Evolutionary conservation across 495 filamentous ascomycete species (phyloP).

Genomic region (Xylaria curta): DNA sequence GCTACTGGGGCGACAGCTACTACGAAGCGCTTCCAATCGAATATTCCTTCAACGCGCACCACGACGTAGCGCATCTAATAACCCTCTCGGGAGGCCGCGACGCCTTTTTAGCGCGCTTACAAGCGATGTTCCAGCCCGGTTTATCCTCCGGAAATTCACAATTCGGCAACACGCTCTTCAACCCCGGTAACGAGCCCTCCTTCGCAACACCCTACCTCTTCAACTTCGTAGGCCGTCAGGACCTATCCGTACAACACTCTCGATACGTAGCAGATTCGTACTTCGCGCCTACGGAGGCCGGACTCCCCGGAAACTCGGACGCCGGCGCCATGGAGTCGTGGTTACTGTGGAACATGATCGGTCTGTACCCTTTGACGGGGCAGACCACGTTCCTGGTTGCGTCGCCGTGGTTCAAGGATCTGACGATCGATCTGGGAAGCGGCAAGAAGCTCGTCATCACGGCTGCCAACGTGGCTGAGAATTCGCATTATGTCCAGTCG

Average conservation of each 20-base stretch:
- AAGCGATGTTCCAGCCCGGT: slow-evolving; percentile 64
- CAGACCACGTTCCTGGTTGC: slow-evolving; percentile 70
- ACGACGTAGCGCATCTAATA: slow-evolving; percentile 69
- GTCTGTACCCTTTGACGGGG: slow-evolving; percentile 69
- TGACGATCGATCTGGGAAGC: slow-evolving; percentile 62
- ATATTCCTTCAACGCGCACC: slow-evolving; percentile 72
- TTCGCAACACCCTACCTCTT: slow-evolving; percentile 76
- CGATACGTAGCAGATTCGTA: slow-evolving; percentile 61
- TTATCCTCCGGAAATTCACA: slow-evolving; percentile 55
- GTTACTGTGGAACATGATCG: slow-evolving; percentile 74
- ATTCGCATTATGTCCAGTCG: slow-evolving; percentile 62
- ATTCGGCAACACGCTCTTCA: slow-evolving; percentile 66
- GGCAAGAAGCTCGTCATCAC: slow-evolving; percentile 61
- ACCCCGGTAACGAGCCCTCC: slow-evolving; percentile 72
- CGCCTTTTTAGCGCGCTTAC: slow-evolving; percentile 66
- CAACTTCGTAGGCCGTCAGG: slow-evolving; percentile 69
- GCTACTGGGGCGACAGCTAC: slow-evolving; percentile 67
- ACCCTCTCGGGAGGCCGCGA: slow-evolving; percentile 61
- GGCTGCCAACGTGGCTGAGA: slow-evolving; percentile 53
- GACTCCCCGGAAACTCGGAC: slow-evolving; percentile 72
- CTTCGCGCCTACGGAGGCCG: slow-evolving; percentile 57
- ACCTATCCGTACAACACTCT: slow-evolving; percentile 61
- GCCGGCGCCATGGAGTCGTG: slow-evolving; percentile 75
- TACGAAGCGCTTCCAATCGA: slow-evolving; percentile 74
- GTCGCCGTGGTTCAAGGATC: slow-evolving; percentile 66